Evolutionary conservation across 2,329 filamentous ascomycete species (phyloP), one percentile per base, ranked within the genome.

Genomic region (Leptodontidium sp.): DNA sequence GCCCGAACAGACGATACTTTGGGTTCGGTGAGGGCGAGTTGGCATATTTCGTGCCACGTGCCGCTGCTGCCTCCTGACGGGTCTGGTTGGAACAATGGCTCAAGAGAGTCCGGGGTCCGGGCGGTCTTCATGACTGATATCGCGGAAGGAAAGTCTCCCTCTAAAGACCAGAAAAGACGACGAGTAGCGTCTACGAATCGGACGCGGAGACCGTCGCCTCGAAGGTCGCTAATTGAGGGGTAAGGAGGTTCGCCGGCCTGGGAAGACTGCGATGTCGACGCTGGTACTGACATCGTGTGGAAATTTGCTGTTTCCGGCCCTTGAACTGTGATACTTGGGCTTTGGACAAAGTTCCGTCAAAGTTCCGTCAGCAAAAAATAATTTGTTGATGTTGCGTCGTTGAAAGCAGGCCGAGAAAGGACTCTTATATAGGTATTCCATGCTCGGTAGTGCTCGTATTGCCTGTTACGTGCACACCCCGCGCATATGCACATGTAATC

Each of bases 1-100:
- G 67, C 73, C 62, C 70, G 64, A 35, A 77, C 50, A 52, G 74
- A 77, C 57, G 75, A 77, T 65, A 77, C 73, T 67, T 76, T 77
- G 59, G 75, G 75, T 58, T 76, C 72, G 45, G 76, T 77, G n/a
- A 77, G 59, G 24, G 76, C 73, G 43, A 74, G 62, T 61, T 73
- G 71, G 14, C 75, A 69, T 65, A 77, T 74, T 61, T 73, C 67
- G 65, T 77, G 75, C 73, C 74, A 77, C 40, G 64, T 75, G 66
- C 73, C 70, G 50, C 65, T 66, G 61, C 53, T 61, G 24, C 55
- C 61, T 17, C 50, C 63, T 52, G 64, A 61, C 58, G 64, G 63
- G 50, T 61, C 68, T 68, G 65, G 73, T 67, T 70, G 57, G 69
- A 74, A 76, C 63, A 73, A 74, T 15, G 72, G 73, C 64, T 75